These are phyloP conservation scores for Epicoccum nigrum DNA, from an alignment of 2,329 filamentous ascomycete genomes.

Conservation along the genomic window DNA sequence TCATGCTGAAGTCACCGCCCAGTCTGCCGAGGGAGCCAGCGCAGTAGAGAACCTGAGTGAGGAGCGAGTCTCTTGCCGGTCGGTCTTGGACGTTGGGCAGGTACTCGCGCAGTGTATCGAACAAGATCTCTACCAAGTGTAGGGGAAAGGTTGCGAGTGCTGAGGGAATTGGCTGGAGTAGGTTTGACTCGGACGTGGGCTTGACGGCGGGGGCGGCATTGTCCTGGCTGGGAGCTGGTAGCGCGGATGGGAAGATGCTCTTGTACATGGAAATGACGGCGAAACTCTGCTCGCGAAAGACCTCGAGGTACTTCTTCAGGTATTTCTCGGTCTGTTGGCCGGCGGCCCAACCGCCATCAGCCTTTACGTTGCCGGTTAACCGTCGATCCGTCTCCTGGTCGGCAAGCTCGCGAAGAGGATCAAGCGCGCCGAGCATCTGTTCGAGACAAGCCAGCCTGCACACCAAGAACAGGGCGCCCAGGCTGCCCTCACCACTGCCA, in stretches of 20 bases:
- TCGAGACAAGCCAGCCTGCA: constrained; percentile 83
- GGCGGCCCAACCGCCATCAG: constrained; percentile 63
- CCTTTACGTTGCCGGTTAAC: constrained; percentile 31
- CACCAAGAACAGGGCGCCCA: constrained; percentile 85
- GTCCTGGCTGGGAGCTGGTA: constrained; percentile 48
- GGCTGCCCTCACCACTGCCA: constrained; percentile 63
- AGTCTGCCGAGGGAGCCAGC: constrained; percentile 87
- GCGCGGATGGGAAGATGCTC: constrained; percentile 76
- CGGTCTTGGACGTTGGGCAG: constrained; percentile 82
- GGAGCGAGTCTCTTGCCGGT: constrained; percentile 79
- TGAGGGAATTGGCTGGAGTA: constrained; percentile 67
- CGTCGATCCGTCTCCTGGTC: constrained; percentile 75
- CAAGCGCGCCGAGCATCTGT: constrained; percentile 79
- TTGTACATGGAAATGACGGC: constrained; percentile 93
- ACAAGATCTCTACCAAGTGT: constrained; percentile 80
- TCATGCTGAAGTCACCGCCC: constrained; percentile 90
- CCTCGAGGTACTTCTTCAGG: constrained; percentile 93
- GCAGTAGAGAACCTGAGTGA: constrained; percentile 93
- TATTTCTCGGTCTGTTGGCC: constrained; percentile 95
- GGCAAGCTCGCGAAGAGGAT: constrained; percentile 84
- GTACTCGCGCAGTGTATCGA: constrained; percentile 76
- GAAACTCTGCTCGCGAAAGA: constrained; percentile 97
- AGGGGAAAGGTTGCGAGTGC: constrained; percentile 84
- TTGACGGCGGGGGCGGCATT: constrained; percentile 35
- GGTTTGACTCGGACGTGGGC: constrained; percentile 34